These are phyloP conservation scores for Rickenella mellea DNA, from an alignment of 768 basidiomycete genomes.

Conservation along the genomic window DNA sequence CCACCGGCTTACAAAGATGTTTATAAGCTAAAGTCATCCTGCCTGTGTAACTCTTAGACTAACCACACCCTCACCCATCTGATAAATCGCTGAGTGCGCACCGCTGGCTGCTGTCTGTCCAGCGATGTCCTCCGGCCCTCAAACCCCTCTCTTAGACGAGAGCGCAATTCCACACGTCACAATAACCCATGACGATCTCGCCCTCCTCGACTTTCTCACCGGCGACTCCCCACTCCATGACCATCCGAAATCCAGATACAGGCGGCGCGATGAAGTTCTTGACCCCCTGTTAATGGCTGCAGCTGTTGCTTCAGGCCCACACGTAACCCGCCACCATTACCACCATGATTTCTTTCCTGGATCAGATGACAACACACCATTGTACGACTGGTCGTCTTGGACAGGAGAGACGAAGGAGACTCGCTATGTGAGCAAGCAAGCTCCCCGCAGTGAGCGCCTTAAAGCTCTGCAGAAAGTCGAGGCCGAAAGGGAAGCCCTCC, in stretches of 20 bases:
- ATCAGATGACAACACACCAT: conserved; percentile 39
- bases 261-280: conserved; percentile 60
- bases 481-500: conserved; percentile 44
- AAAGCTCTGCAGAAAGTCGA: conserved; percentile 19
- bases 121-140: conserved; percentile 1
- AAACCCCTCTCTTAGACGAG: background rate
- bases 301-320: conserved; percentile 62
- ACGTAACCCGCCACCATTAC: conserved; percentile 80
- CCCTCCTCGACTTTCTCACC: conserved; percentile 59
- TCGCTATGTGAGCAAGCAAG: conserved; percentile 67
- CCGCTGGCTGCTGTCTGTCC: conserved; percentile 1
- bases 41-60: too few species aligned
- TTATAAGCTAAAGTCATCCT: too few species aligned
- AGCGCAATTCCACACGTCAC: background rate
- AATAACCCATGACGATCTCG: conserved; percentile 45
- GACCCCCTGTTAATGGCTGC: conserved; percentile 77
- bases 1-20: too few species aligned
- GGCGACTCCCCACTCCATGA: conserved; percentile 30
- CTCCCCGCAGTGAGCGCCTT: conserved; percentile 56
- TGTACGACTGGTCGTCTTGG: conserved; percentile 55
- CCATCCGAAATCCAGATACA: conserved; percentile 33
- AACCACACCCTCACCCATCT: too few species aligned
- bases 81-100: too few species aligned
- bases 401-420: conserved; percentile 29
- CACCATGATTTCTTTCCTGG: conserved; percentile 71